Evolutionary conservation across 1,139 yeast species (phyloP).

Genomic region (Kluyveromyces sp.): DNA sequence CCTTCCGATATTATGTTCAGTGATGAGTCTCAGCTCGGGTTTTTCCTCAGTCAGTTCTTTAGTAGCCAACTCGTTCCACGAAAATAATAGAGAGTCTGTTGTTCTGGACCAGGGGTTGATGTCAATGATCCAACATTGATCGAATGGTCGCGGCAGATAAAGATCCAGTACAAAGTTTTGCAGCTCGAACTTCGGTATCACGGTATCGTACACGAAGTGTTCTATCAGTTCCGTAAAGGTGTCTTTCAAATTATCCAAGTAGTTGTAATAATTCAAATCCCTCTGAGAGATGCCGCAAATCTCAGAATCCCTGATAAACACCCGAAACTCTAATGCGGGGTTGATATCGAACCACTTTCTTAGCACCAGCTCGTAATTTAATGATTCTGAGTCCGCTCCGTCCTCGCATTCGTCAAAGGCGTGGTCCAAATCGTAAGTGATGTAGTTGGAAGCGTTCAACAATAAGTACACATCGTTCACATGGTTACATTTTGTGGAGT

Average conservation of each 20-base stretch:
- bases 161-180: slow-evolving; percentile 64
- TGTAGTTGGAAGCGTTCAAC: slow-evolving; percentile 79
- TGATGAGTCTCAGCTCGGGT: slow-evolving; percentile 60
- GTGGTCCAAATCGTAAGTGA: slow-evolving; percentile 73
- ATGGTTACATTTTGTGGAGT: slow-evolving; percentile 60
- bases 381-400: slow-evolving; percentile 18
- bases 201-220: slow-evolving; percentile 46
- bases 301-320: slow-evolving; percentile 58
- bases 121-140: slow-evolving; percentile 63
- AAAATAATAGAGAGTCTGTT: slow-evolving; percentile 68
- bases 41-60: slow-evolving; percentile 31
- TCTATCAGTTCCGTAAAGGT: slow-evolving; percentile 44
- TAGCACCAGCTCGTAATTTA: slow-evolving; percentile 56
- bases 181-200: slow-evolving; percentile 48
- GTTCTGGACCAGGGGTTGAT: slow-evolving; percentile 77
- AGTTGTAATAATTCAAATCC: slow-evolving; percentile 76
- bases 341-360: slow-evolving; percentile 73
- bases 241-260: slow-evolving; percentile 43
- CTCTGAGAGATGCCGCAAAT: slow-evolving; percentile 77
- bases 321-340: slow-evolving; percentile 86
- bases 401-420: slow-evolving; percentile 47
- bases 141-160: slow-evolving; percentile 70
- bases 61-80: slow-evolving; percentile 69
- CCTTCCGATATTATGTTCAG: slow-evolving; percentile 59
- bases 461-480: slow-evolving; percentile 72